phyloP scores from a whole-genome alignment of 495 filamentous ascomycete species.

The Sporormia fimetaria region DNA sequence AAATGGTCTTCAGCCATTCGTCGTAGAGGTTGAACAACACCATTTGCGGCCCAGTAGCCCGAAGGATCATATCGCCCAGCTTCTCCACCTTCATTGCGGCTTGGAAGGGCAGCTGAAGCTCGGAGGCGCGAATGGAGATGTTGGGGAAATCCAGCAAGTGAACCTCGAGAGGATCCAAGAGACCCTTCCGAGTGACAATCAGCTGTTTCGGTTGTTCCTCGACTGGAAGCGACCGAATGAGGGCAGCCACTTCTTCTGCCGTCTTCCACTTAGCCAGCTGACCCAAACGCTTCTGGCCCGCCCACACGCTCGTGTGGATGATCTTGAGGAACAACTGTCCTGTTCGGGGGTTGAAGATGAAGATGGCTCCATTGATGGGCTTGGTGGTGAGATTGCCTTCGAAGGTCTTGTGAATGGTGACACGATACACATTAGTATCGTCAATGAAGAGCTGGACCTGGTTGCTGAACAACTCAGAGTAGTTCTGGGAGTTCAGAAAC shows the following conservation, averaged over 20 bases:
- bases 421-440: conserved; percentile 98
- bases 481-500: conserved; percentile 98
- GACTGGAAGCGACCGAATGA: conserved; percentile 92
- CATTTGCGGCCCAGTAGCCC: conserved; percentile 98
- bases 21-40: conserved; percentile 99
- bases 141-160: conserved; percentile 98
- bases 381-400: conserved; percentile 99
- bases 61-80: conserved; percentile 96
- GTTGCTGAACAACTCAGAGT: conserved; percentile 98
- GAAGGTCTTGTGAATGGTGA: conserved; percentile 99
- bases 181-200: conserved; percentile 94
- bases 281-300: conserved; percentile 96
- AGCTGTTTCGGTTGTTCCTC: conserved; percentile 99
- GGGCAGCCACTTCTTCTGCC: conserved; percentile 96
- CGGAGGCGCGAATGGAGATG: conserved; percentile 96
- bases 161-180: conserved; percentile 94
- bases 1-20: conserved; percentile 97
- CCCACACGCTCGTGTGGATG: conserved; percentile 99
- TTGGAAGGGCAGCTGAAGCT: conserved; percentile 96
- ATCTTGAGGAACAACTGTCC: conserved; percentile 98
- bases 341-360: conserved; percentile 98
- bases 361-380: conserved; percentile 98
- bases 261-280: conserved; percentile 99
- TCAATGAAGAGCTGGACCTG: conserved; percentile 99
- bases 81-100: conserved; percentile 99